phyloP scores from a whole-genome alignment of 208 protist genomes.

The Naegleria lovaniensis region DNA sequence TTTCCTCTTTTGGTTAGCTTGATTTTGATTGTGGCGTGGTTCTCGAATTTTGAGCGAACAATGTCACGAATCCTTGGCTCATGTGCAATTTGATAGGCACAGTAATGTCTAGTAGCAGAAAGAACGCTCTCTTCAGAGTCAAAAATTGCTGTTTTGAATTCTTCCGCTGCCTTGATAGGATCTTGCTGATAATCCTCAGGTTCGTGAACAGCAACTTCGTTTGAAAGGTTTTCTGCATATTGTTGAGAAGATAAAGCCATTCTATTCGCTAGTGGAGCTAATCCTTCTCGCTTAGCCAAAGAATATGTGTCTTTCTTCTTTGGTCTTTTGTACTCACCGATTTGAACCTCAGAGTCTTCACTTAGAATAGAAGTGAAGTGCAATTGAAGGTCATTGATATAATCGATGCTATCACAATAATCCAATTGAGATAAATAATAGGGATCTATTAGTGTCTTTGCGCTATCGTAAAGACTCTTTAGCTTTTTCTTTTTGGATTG shows the following conservation, averaged over 20 bases:
- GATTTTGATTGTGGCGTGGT: slow-evolving; percentile 15
- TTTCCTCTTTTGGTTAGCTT: slow-evolving; percentile 33
- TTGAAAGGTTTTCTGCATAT: slow-evolving; percentile 11
- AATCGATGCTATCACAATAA: neutral
- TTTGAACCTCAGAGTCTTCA: neutral
- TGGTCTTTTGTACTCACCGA: neutral
- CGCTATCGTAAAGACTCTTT: slow-evolving; percentile 6
- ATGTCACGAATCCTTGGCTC: slow-evolving; percentile 33
- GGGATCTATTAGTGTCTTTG: neutral
- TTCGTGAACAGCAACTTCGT: neutral
- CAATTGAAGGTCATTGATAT: slow-evolving; percentile 9
- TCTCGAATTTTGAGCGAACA: slow-evolving; percentile 29
- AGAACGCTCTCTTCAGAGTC: slow-evolving; percentile 1
- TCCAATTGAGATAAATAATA: neutral
- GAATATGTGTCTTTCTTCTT: slow-evolving; percentile 41
- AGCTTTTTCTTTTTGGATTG: slow-evolving; percentile 25
- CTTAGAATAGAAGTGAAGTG: neutral
- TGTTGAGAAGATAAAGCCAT: neutral
- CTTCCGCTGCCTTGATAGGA: neutral
- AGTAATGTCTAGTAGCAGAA: slow-evolving; percentile 27
- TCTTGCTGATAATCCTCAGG: neutral
- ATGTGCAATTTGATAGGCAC: slow-evolving; percentile 37
- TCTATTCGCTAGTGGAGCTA: slow-evolving; percentile 9
- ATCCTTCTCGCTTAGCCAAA: slow-evolving; percentile 9
- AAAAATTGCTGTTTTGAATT: neutral